Evolutionary conservation across 371 early-diverging fungal genomes (phyloP).

Genomic region (Zychaea mexicana): DNA sequence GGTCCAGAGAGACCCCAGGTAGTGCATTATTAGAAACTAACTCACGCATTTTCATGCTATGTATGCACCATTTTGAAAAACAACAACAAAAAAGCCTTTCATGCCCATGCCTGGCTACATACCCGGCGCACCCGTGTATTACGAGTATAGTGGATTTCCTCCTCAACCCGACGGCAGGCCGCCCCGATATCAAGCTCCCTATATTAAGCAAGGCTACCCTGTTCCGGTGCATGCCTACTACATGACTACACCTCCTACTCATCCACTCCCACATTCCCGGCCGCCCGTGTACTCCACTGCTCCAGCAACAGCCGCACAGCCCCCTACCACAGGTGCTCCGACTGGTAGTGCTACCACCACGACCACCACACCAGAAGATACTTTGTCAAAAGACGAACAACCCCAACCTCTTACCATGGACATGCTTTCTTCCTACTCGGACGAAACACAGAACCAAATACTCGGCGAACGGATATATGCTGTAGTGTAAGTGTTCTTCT

Average conservation of each 20-base stretch:
- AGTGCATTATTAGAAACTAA: neutral
- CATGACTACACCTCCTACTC: slow-evolving; percentile 1
- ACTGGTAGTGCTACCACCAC: neutral
- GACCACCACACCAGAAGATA: neutral
- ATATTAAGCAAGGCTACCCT: slow-evolving; percentile 15
- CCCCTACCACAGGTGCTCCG: neutral
- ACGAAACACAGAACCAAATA: slow-evolving; percentile 89
- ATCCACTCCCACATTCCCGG: neutral
- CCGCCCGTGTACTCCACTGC: neutral
- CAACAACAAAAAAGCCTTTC: slow-evolving; percentile 16
- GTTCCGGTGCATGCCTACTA: slow-evolving; percentile 8
- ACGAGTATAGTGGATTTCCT: slow-evolving; percentile 12
- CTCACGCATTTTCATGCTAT: too few relatives aligned
- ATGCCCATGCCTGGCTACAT: slow-evolving; percentile 17
- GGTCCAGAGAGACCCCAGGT: too few relatives aligned
- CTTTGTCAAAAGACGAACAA: neutral
- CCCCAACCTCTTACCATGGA: slow-evolving; percentile 61
- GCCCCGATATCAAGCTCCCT: slow-evolving; percentile 1
- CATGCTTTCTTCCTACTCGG: slow-evolving; percentile 70
- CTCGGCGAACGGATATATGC: slow-evolving; percentile 95
- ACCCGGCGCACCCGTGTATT: slow-evolving; percentile 8
- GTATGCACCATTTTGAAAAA: too few relatives aligned
- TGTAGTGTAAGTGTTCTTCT: slow-evolving; percentile 45
- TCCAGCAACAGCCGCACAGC: neutral
- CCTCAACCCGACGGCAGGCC: slow-evolving; percentile 1